A percentile compares a stretch with the other conserved stretches of the same genome.
Evolutionary conservation across 768 basidiomycete genomes (phyloP).

Genomic region (Chalciporus sphaerocephalus): DNA sequence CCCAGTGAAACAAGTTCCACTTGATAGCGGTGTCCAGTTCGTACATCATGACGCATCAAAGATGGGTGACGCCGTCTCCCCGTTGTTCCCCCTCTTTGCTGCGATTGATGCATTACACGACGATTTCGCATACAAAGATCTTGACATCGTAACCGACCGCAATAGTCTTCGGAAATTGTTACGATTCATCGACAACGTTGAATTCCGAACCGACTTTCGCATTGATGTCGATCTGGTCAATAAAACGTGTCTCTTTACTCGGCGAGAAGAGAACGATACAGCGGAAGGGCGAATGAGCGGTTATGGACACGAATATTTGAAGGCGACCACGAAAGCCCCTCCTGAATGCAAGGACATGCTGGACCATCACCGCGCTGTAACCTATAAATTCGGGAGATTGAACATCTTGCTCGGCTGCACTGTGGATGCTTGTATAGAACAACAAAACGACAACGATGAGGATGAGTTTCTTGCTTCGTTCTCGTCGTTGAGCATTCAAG

Average conservation of each 20-base stretch:
- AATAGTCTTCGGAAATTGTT: conserved; percentile 62
- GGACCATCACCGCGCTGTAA: conserved; percentile 60
- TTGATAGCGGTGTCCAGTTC: conserved; percentile 47
- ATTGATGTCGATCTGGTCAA: conserved; percentile 68
- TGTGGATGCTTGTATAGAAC: conserved; percentile 40
- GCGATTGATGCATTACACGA: conserved; percentile 47
- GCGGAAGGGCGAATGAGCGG: conserved; percentile 29
- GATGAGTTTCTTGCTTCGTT: conserved; percentile 27
- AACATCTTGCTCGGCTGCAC: conserved; percentile 57
- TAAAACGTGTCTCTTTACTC: conserved; percentile 54
- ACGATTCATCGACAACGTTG: conserved; percentile 39
- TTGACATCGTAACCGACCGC: conserved; percentile 56
- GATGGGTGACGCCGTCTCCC: conserved; percentile 31
- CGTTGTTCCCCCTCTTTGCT: conserved; percentile 53
- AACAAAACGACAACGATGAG: conserved; percentile 10
- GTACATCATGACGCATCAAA: conserved; percentile 57
- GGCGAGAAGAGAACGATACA: conserved; percentile 42
- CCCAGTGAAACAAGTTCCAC: conserved; percentile 49
- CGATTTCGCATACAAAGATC: conserved; percentile 29
- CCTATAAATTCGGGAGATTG: conserved; percentile 54
- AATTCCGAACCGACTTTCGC: conserved; percentile 45
- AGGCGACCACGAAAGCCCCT: conserved; percentile 45
- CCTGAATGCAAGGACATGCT: conserved; percentile 46
- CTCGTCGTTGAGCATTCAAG: conserved; percentile 19
- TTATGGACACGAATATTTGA: conserved; percentile 63